Evolutionary conservation across 495 filamentous ascomycete species (phyloP).

Genomic region (Bombardia bombarda): DNA sequence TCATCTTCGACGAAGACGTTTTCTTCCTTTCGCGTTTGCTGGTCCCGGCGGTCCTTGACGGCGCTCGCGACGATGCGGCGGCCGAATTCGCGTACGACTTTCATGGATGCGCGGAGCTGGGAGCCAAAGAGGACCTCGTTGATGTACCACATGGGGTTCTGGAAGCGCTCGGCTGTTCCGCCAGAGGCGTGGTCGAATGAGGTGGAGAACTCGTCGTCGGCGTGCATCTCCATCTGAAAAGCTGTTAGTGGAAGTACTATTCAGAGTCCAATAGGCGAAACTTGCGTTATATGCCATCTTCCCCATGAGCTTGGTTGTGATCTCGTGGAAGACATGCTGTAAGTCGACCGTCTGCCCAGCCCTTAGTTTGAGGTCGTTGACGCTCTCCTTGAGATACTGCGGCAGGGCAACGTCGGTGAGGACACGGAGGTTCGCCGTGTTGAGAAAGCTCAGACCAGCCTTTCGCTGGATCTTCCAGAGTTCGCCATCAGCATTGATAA

Average conservation of each 20-base stretch:
- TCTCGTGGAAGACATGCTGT: conserved; percentile 48
- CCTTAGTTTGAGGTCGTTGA: conserved; percentile 22
- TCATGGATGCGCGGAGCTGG: conserved; percentile 36
- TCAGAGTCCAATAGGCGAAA: not conserved
- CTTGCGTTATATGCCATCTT: conserved; percentile 51
- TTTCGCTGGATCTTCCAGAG: conserved; percentile 53
- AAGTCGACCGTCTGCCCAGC: conserved; percentile 35
- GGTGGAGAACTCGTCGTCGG: conserved; percentile 45
- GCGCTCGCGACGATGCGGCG: conserved; percentile 43
- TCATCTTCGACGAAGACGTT: not conserved
- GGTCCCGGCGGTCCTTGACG: conserved; percentile 18
- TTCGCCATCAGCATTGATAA: conserved; percentile 56
- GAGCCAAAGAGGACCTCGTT: conserved; percentile 44
- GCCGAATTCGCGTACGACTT: conserved; percentile 42
- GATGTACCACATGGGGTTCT: conserved; percentile 51
- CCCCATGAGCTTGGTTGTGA: conserved; percentile 54
- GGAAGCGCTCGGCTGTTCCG: conserved; percentile 49
- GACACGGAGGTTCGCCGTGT: conserved; percentile 44
- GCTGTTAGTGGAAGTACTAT: conserved; percentile 3
- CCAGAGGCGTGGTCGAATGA: conserved; percentile 54
- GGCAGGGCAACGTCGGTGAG: conserved; percentile 49
- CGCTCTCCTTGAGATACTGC: conserved; percentile 34
- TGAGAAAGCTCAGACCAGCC: conserved; percentile 51
- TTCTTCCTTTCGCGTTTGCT: not conserved
- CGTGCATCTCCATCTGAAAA: conserved; percentile 51